Evolutionary conservation across 768 basidiomycete genomes (phyloP).

Genomic region (Suillus decipiens): DNA sequence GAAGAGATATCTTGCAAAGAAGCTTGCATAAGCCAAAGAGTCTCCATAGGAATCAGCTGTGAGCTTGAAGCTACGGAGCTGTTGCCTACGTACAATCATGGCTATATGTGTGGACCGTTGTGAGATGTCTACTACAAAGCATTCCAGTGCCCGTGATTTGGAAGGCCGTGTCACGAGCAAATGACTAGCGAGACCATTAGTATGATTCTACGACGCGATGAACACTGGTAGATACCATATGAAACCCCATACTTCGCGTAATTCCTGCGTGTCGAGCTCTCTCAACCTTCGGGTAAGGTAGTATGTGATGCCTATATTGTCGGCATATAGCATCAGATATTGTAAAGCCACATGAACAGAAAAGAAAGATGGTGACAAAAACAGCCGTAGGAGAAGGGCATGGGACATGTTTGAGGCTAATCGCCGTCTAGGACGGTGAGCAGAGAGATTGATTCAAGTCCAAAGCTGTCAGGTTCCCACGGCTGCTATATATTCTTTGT

Average conservation of each 20-base stretch:
- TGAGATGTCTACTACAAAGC: slow-evolving; percentile 86
- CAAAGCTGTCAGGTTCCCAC: slow-evolving; percentile 13
- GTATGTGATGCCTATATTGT: slow-evolving; percentile 91
- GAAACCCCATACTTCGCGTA: slow-evolving; percentile 88
- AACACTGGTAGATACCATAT: slow-evolving; percentile 58
- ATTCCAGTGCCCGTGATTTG: slow-evolving; percentile 89
- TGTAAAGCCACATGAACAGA: slow-evolving; percentile 91
- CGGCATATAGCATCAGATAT: slow-evolving; percentile 79
- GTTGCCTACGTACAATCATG: slow-evolving; percentile 74
- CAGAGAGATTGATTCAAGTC: not conserved
- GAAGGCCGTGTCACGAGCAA: slow-evolving; percentile 92
- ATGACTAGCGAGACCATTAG: slow-evolving; percentile 58
- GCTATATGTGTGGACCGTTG: slow-evolving; percentile 94
- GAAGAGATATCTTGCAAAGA: slow-evolving; percentile 75
- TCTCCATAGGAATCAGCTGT: slow-evolving; percentile 46
- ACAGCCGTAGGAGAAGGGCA: slow-evolving; percentile 87
- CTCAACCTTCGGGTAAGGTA: slow-evolving; percentile 79
- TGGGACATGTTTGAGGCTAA: slow-evolving; percentile 52
- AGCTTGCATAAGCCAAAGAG: slow-evolving; percentile 99
- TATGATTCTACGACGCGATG: slow-evolving; percentile 9
- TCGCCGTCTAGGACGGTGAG: slow-evolving; percentile 17
- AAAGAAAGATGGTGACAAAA: slow-evolving; percentile 91
- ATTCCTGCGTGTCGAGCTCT: slow-evolving; percentile 65
- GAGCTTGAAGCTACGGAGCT: slow-evolving; percentile 18
- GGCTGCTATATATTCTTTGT: slow-evolving; percentile 3